Base-by-base conservation (phyloP, 805 yeast genomes). In the Candida peoriensis region DNA sequence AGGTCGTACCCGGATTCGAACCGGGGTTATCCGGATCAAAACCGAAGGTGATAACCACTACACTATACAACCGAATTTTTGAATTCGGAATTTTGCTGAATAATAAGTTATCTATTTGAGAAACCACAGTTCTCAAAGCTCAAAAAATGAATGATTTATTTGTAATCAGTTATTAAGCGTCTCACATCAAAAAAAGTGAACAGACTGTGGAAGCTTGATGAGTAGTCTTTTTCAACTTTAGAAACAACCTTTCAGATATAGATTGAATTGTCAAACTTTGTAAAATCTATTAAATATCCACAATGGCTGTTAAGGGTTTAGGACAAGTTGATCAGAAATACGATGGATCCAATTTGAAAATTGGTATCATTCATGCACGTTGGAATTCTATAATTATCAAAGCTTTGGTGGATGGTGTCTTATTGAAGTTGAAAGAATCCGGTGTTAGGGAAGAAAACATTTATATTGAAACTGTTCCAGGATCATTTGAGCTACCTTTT, bases 321-420 rank as follows among this genome's bases (percentile, higher is more conserved):
- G 96, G 95, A 21, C 62, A 75, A 50, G 51, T 77, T 14, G 93
- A 86, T 58, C 73, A 77, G 56, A 48, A 57, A 34, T 82, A 82
- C 58, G 80, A 82, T 55, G 95, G 82, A 46, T 70, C 81, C 20
- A 54, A 64, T 3, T 66, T 89, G 44, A 74, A 81, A 48, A 68
- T 93, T 35, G 96, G 90, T 23, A 87, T 93, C 54, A 73, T 93
- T 38, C 96, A 89, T 59, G 97, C 98, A 12, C 83, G 98, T 61
- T 93, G 98, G 98, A 93, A 93, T 61, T 60, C 66, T 25, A 63
- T 66, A 31, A 77, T 93, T 43, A 87, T 93, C 50, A 79, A 77
- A 30, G 81, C 86, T 11, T 68, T 93, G 30, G 89, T 89, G 6
- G 63, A 72, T 21, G 97, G 97, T 35, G 88, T 93, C 17, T 59